Percentiles rank a stretch among this genome's conserved stretches.
Evolutionary conservation across 1,139 yeast genomes (phyloP).

Genomic region (Candida sp.): DNA sequence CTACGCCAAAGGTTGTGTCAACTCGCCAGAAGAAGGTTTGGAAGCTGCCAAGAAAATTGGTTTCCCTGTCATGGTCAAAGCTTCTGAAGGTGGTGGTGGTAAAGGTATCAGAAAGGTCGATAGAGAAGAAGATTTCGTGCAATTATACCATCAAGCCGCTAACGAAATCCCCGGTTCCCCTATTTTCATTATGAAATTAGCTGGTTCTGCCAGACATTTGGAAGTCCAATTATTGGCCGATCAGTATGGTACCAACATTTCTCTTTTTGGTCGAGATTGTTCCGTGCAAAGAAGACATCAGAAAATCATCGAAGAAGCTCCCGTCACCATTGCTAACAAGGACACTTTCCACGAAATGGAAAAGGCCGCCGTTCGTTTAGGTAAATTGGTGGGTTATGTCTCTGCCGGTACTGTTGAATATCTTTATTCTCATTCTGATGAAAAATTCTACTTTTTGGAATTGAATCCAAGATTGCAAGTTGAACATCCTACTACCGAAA

Average conservation of each 20-base stretch:
- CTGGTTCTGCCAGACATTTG: conserved; percentile 93
- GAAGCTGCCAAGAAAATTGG: conserved; percentile 82
- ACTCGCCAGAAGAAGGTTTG: conserved; percentile 84
- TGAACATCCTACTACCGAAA: conserved; percentile 99
- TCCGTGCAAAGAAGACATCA: conserved; percentile 98
- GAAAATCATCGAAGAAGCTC: conserved; percentile 95
- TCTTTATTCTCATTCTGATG: conserved; percentile 88
- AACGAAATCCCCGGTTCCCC: conserved; percentile 97
- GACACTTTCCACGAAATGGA: conserved; percentile 92
- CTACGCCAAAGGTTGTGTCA: conserved; percentile 86
- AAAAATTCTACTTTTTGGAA: conserved; percentile 93
- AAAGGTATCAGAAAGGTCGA: conserved; percentile 96
- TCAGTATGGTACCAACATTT: conserved; percentile 92
- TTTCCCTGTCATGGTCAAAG: conserved; percentile 95
- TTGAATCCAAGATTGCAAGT: conserved; percentile 98
- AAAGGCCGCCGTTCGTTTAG: conserved; percentile 94
- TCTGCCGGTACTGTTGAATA: conserved; percentile 99
- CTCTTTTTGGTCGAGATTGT: conserved; percentile 94
- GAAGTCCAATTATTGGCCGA: conserved; percentile 95
- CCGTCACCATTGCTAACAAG: conserved; percentile 87
- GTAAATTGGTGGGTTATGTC: conserved; percentile 94
- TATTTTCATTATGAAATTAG: conserved; percentile 89
- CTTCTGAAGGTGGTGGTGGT: conserved; percentile 99
- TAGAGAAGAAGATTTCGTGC: conserved; percentile 63
- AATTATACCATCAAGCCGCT: conserved; percentile 83